Base-by-base conservation (phyloP, 331 rosid species). In the Erythrophleum ivorense region DNA sequence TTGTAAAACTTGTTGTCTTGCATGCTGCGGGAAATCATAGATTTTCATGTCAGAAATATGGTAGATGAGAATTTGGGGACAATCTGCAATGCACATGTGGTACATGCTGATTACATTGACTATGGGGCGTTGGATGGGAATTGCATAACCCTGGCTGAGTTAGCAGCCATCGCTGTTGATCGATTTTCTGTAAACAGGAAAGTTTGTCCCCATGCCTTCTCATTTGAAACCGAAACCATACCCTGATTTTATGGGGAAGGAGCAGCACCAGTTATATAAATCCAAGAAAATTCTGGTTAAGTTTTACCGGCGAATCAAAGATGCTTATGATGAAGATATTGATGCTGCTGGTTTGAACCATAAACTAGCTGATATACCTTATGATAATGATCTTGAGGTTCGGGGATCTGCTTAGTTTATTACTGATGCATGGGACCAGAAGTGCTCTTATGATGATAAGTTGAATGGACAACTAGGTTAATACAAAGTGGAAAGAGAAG, bases 201-300 rank as follows among this genome's bases (percentile, higher is more conserved):
- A 84, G 84, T 55, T 86, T 69, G 97, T 87, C 55, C 1, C 77
- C 12, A 88, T 95, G 97, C 98, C 97, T 29, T 0, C 65, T 5
- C 52, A 57, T 40, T 82, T 93, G 81, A 95, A 91, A 78, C 99
- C 98, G 2, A 95, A 84, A 78, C 59, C 85, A 16, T 95, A 93
- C 88, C 99, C 98, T n/a, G 98, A 95, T 92, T 93, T 93, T 75
- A 89, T 95, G 98, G 97, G 97, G 60, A 95, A 95, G 84, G 90
- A 88, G 80, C 88, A 45, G 34, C 67, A 87, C 68, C 97, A 83
- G 63, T 88, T 98, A 1, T 95, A 95, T 85, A 85, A 80, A 85
- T 93, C 97, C 0, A 85, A 75, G 7, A 93, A 91, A 88, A 88
- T 95, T 77, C 85, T 93, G 60, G 99, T 97, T 54, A 87, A 87